These are phyloP conservation scores for Arthrobotrys musiformis DNA, from an alignment of 2,329 filamentous ascomycete species.

Conservation along the genomic window DNA sequence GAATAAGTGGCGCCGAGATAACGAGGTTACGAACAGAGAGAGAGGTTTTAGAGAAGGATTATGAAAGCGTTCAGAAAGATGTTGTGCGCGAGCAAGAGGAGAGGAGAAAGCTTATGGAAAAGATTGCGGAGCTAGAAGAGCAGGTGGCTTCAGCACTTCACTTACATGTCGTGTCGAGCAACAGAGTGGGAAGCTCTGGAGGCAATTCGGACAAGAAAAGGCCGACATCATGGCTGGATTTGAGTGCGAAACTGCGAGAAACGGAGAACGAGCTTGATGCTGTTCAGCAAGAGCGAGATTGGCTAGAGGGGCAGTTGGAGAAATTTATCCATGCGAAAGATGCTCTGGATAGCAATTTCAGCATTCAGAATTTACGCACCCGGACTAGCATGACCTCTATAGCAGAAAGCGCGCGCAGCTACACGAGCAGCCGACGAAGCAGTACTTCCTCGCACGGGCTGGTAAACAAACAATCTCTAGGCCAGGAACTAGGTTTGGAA, in stretches of 20 bases:
- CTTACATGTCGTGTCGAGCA: slow-evolving; percentile 48
- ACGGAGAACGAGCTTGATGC: slow-evolving; percentile 52
- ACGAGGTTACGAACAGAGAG: slow-evolving; percentile 55
- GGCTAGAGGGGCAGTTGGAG: slow-evolving; percentile 49
- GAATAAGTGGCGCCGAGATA: slow-evolving; percentile 52
- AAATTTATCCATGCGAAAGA: slow-evolving; percentile 55
- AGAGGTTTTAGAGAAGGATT: slow-evolving; percentile 50
- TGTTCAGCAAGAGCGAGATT: slow-evolving; percentile 50
- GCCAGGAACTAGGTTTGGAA: slow-evolving; percentile 46
- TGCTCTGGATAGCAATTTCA: slow-evolving; percentile 52
- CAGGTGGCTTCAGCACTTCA: slow-evolving; percentile 52
- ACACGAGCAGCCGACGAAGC: slow-evolving; percentile 43
- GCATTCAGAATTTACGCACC: slow-evolving; percentile 49
- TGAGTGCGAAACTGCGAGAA: slow-evolving; percentile 52
- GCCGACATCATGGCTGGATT: slow-evolving; percentile 48
- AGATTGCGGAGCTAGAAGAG: slow-evolving; percentile 45
- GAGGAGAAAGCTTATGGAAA: slow-evolving; percentile 51
- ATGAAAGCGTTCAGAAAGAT: slow-evolving; percentile 47
- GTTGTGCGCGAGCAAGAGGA: slow-evolving; percentile 41
- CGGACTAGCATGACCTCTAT: slow-evolving; percentile 48
- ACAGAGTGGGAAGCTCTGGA: slow-evolving; percentile 7
- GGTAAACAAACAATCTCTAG: slow-evolving; percentile 42
- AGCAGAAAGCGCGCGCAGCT: slow-evolving; percentile 43
- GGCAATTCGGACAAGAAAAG: slow-evolving; percentile 31
- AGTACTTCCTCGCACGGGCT: slow-evolving; percentile 47